These are phyloP conservation scores for Phlegmacium glaucopus DNA, from an alignment of 768 basidiomycete species.

Conservation along the genomic window DNA sequence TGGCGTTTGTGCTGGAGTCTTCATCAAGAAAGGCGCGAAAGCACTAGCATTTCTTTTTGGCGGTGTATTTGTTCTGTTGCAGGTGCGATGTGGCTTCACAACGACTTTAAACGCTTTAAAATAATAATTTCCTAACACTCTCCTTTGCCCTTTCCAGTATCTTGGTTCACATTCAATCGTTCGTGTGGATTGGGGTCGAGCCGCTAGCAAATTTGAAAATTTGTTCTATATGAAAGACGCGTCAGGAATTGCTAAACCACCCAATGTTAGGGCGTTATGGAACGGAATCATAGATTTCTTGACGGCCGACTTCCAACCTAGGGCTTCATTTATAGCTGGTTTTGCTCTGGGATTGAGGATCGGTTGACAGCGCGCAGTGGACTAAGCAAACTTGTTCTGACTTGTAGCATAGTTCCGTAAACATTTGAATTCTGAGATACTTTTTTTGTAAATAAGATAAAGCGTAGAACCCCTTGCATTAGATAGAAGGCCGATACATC, in stretches of 20 bases:
- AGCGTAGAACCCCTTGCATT: no score
- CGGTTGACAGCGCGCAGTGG: slow-evolving; percentile 42
- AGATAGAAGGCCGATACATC: no score
- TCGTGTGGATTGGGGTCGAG: slow-evolving; percentile 75
- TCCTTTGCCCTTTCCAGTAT: slow-evolving; percentile 49
- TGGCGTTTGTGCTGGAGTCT: slow-evolving; percentile 88
- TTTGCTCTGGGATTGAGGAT: slow-evolving; percentile 77
- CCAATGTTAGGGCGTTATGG: slow-evolving; percentile 65
- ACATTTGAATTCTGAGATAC: neutral
- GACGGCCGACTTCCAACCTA: slow-evolving; percentile 88
- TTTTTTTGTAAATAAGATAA: neutral
- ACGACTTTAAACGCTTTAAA: neutral
- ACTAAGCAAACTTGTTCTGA: no score
- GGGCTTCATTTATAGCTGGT: slow-evolving; percentile 87
- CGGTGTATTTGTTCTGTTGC: slow-evolving; percentile 85
- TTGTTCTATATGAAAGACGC: slow-evolving; percentile 64
- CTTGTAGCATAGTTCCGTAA: no score
- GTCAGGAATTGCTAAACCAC: slow-evolving; percentile 51
- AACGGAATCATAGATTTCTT: slow-evolving; percentile 74
- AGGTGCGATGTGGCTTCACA: slow-evolving; percentile 46
- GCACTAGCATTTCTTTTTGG: slow-evolving; percentile 83
- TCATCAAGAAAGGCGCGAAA: slow-evolving; percentile 93
- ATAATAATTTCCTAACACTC: neutral
- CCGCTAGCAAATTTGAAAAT: slow-evolving; percentile 66
- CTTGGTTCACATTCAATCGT: slow-evolving; percentile 69